phyloP scores from a whole-genome alignment of 768 basidiomycete genomes.

The Tylopilus plumbeoviolaceoides region DNA sequence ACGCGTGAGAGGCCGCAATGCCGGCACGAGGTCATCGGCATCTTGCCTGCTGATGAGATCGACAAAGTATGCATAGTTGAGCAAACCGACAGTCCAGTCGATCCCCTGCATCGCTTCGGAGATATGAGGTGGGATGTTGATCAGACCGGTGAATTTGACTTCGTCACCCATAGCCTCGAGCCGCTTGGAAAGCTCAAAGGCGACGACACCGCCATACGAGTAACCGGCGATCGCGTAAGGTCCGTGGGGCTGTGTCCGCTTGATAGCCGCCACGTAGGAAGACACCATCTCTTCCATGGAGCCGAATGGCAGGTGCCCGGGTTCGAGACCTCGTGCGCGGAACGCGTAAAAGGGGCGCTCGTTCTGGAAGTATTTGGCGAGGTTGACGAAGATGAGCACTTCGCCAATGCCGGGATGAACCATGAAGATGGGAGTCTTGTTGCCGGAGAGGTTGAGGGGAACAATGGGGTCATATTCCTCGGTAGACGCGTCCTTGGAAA shows the following conservation, averaged over 20 bases:
- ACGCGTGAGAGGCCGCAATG: constrained; percentile 17
- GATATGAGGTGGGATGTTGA: constrained; percentile 42
- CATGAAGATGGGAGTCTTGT: constrained; percentile 41
- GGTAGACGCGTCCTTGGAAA: constrained; percentile 12
- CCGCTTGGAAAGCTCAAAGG: constrained; percentile 39
- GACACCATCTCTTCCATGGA: constrained; percentile 40
- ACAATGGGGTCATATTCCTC: no score
- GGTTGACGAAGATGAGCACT: constrained; percentile 38
- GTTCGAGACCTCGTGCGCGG: constrained; percentile 42
- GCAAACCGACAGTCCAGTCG: constrained; percentile 36
- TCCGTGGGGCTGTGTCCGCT: constrained; percentile 32
- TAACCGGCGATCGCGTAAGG: constrained; percentile 43
- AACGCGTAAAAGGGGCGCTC: constrained; percentile 44
- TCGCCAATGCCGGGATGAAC: constrained; percentile 43
- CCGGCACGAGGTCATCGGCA: constrained; percentile 16
- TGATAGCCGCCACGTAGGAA: constrained; percentile 35
- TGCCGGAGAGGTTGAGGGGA: constrained; percentile 34
- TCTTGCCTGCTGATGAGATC: constrained; percentile 28
- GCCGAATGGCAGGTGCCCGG: constrained; percentile 31
- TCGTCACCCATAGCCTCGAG: constrained; percentile 33
- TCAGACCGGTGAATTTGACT: constrained; percentile 38
- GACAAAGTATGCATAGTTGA: constrained; percentile 41
- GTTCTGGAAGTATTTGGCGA: constrained; percentile 37
- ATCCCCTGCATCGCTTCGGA: constrained; percentile 40
- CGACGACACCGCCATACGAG: constrained; percentile 42